Conservation (phyloP, 2,329 filamentous ascomycete species). For the Orbilia oligospora region DNA sequence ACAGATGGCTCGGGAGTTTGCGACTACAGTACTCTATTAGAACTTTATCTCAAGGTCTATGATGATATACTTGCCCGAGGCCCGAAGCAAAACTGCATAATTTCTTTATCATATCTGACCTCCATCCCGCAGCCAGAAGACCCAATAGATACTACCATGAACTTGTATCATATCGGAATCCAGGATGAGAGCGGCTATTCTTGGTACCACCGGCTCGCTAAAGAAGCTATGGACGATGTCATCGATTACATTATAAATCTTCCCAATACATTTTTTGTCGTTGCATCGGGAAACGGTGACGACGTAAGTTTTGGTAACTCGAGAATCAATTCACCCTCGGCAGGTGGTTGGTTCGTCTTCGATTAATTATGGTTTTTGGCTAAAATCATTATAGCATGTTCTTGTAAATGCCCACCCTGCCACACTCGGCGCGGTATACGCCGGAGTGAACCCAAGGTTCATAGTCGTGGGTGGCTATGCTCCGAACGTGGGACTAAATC, state of each 20-base stretch:
- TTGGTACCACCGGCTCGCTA: no score
- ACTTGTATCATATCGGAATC: background rate
- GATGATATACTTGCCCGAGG: conserved; percentile 11
- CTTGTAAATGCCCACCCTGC: background rate
- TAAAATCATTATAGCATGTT: background rate
- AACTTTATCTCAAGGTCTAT: conserved; percentile 9
- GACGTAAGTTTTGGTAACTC: conserved; percentile 1
- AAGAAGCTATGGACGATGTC: background rate
- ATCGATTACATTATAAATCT: conserved; percentile 3
- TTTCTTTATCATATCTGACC: background rate
- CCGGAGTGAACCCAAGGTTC: background rate
- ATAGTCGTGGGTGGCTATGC: conserved; percentile 23
- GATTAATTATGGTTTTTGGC: background rate
- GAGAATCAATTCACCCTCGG: no score
- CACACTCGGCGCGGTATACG: background rate
- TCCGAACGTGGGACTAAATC: background rate
- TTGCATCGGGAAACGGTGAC: background rate
- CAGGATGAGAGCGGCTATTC: background rate
- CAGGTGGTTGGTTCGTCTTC: no score
- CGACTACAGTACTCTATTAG: background rate
- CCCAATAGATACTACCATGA: background rate
- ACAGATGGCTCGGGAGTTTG: background rate
- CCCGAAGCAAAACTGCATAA: background rate
- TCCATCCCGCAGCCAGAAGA: background rate
- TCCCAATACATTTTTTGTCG: conserved; percentile 27